phyloP scores from a whole-genome alignment of 345 rosid genomes.

The Chamaenerion angustifolium region DNA sequence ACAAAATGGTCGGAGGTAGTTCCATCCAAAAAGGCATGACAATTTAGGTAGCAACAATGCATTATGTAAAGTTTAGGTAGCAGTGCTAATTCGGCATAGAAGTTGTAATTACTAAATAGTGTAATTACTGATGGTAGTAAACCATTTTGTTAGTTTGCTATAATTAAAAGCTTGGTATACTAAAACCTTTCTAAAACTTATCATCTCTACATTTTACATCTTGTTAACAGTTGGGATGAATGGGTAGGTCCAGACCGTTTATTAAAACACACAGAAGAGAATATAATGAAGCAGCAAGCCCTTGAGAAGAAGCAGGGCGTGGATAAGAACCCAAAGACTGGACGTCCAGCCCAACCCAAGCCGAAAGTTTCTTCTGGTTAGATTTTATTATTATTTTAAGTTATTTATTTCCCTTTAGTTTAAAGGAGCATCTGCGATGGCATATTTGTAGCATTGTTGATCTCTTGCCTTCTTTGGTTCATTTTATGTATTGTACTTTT shows the following conservation, averaged over 20 bases:
- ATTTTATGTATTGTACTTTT: no score
- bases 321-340: conserved; percentile 51
- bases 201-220: conserved; percentile 8
- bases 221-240: conserved; percentile 86
- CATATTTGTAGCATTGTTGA: not conserved
- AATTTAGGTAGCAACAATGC: no score
- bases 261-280: conserved; percentile 52
- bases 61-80: no score
- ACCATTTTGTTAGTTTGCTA: no score
- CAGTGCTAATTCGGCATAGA: no score
- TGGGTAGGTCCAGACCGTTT: conserved; percentile 76
- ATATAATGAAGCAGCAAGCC: conserved; percentile 50
- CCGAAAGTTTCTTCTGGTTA: conserved; percentile 12
- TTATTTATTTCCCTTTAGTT: not conserved
- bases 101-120: no score
- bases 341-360: conserved; percentile 45
- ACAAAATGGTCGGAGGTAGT: no score
- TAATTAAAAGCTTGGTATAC: no score
- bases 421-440: no score
- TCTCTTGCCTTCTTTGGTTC: not conserved
- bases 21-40: no score
- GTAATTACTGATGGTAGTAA: no score
- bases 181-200: no score
- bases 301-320: conserved; percentile 44
- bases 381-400: not conserved